phyloP scores from a whole-genome alignment of 768 basidiomycete species.

The Candolleomyces eurysporus region DNA sequence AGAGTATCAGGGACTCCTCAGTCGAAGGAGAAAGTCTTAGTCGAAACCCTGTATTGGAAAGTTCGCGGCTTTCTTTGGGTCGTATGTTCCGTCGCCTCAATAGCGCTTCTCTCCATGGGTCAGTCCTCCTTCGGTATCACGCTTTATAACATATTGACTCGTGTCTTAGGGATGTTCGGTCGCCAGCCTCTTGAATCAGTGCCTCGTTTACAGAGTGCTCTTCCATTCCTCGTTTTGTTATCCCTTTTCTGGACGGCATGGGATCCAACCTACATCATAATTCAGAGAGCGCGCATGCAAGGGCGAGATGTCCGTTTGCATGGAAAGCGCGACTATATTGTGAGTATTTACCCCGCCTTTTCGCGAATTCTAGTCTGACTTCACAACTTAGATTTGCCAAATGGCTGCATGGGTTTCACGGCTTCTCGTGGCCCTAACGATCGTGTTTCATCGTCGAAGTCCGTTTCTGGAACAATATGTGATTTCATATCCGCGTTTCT shows the following conservation, averaged over 20 bases:
- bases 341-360: conserved; percentile 28
- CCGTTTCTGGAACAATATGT: conserved; percentile 33
- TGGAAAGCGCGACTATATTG: conserved; percentile 64
- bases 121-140: conserved; percentile 15
- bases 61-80: conserved; percentile 69
- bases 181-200: conserved; percentile 26
- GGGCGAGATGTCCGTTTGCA: conserved; percentile 68
- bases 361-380: background rate
- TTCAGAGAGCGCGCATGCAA: conserved; percentile 60
- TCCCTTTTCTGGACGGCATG: conserved; percentile 81
- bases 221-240: conserved; percentile 50
- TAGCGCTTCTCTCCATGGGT: conserved; percentile 49
- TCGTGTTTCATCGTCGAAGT: conserved; percentile 38
- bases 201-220: conserved; percentile 30
- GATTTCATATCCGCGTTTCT: conserved; percentile 38
- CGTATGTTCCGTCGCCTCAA: conserved; percentile 38
- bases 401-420: conserved; percentile 53
- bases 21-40: conserved; percentile 42
- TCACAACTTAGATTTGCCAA: conserved; percentile 52
- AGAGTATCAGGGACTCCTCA: conserved; percentile 39
- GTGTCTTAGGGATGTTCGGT: conserved; percentile 29
- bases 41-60: conserved; percentile 65
- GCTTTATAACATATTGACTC: conserved; percentile 1
- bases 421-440: conserved; percentile 42
- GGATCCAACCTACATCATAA: conserved; percentile 77